Percentiles rank a stretch among this genome's conserved stretches.
phyloP scores from a whole-genome alignment of 306 rosid genomes.

The Geum urbanum region DNA sequence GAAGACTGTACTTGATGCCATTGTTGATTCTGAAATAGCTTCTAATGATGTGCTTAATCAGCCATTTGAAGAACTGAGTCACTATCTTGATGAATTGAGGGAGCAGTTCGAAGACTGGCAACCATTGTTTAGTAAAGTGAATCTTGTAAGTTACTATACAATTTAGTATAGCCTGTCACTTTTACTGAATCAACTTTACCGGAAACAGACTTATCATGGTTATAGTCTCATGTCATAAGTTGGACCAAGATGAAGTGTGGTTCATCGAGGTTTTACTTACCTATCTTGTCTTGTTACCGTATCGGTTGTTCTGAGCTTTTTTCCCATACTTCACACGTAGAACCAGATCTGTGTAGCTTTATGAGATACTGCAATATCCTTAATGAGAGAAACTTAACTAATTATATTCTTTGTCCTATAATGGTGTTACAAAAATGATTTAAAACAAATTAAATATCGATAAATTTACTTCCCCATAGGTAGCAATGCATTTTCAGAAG shows the following conservation, averaged over 20 bases:
- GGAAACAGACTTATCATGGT: conserved; percentile 16
- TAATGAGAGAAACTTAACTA: neutral
- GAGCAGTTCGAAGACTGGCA: conserved; percentile 74
- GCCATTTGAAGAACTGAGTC: conserved; percentile 62
- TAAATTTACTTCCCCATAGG: neutral
- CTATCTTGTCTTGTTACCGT: neutral
- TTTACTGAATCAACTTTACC: neutral
- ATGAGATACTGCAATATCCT: neutral
- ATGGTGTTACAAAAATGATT: neutral
- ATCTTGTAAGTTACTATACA: conserved; percentile 69
- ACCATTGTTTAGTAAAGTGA: conserved; percentile 77
- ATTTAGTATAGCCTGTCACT: conserved; percentile 13
- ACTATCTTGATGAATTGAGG: conserved; percentile 61
- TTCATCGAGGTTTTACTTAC: neutral
- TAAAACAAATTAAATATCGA: neutral
- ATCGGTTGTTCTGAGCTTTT: conserved; percentile 7
- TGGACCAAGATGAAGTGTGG: conserved; percentile 7
- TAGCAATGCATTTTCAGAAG: neutral
- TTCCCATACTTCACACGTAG: neutral
- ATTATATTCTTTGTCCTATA: neutral
- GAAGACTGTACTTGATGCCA: conserved; percentile 71
- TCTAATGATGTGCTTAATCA: conserved; percentile 59
- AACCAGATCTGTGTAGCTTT: conserved; percentile 6
- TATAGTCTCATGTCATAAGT: conserved; percentile 15
- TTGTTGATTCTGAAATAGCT: conserved; percentile 59